These are phyloP conservation scores for Solanum chiquidenum DNA, from an alignment of 257 asterid genomes.

Conservation along the genomic window DNA sequence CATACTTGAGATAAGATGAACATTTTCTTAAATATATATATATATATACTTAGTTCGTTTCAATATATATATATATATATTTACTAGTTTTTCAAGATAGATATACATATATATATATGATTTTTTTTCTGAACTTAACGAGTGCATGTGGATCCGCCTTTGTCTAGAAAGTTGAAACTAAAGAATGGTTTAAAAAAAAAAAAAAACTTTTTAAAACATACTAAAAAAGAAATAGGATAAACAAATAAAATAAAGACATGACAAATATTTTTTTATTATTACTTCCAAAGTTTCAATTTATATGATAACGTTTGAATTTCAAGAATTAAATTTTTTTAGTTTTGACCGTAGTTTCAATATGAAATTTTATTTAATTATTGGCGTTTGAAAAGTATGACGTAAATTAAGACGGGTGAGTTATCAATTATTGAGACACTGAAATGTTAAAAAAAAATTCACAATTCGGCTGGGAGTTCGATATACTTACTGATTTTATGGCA, in stretches of 20 bases:
- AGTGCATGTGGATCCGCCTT: accelerated
- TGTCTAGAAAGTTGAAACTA: not conserved
- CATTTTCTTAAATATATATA: not conserved
- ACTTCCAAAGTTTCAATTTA: not conserved
- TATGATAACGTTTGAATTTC: not conserved
- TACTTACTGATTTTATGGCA: not conserved
- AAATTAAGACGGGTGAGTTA: not conserved
- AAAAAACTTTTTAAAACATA: too few relatives aligned
- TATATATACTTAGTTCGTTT: too few relatives aligned
- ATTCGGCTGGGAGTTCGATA: not conserved
- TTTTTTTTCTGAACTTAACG: too few relatives aligned
- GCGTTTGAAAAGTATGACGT: not conserved
- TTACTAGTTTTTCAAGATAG: too few relatives aligned
- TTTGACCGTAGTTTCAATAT: not conserved
- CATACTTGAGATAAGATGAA: not conserved
- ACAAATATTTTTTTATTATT: not conserved
- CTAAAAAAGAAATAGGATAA: too few relatives aligned
- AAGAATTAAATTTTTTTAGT: not conserved
- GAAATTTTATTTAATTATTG: not conserved
- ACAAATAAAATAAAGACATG: not conserved
- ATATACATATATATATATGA: too few relatives aligned
- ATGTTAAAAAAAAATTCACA: not conserved
- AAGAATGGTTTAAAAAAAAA: too few relatives aligned
- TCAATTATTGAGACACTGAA: not conserved
- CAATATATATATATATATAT: not conserved